Evolutionary conservation across 2,329 filamentous ascomycete genomes (phyloP).

Genomic region (Coniochaeta hoffmannii): DNA sequence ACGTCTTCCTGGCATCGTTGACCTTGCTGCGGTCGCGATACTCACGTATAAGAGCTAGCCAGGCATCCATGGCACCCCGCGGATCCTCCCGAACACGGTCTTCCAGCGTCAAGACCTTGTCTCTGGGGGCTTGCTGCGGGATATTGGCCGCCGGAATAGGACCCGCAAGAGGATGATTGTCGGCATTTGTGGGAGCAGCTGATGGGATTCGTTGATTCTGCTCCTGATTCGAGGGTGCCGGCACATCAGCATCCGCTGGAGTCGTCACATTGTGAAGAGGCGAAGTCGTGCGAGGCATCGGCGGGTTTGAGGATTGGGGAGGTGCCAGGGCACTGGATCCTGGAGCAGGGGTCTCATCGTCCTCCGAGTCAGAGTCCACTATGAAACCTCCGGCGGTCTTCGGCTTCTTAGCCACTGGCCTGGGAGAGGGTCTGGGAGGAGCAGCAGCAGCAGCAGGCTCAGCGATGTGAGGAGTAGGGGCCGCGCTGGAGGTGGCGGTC

Average conservation of each 20-base stretch:
- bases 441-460: slow-evolving; percentile 20
- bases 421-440: slow-evolving; percentile 23
- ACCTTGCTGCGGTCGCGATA: slow-evolving; percentile 74
- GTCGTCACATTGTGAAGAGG: slow-evolving; percentile 13
- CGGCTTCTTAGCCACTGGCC: slow-evolving; percentile 43
- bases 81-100: slow-evolving; percentile 89
- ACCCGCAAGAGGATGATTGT: slow-evolving; percentile 11
- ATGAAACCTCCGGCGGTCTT: slow-evolving; percentile 54
- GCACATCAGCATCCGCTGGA: slow-evolving; percentile 19
- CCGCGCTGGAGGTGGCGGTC: slow-evolving; percentile 35
- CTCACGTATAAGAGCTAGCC: slow-evolving; percentile 80
- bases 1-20: slow-evolving; percentile 72
- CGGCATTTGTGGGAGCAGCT: slow-evolving; percentile 18
- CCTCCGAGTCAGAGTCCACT: slow-evolving; percentile 53
- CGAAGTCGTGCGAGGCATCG: slow-evolving; percentile 8
- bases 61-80: slow-evolving; percentile 85
- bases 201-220: slow-evolving; percentile 11
- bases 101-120: slow-evolving; percentile 75
- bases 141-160: slow-evolving; percentile 10
- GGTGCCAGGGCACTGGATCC: slow-evolving; percentile 14
- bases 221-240: slow-evolving; percentile 21
- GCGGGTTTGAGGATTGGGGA: slow-evolving; percentile 7
- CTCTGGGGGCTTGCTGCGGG: slow-evolving; percentile 43
- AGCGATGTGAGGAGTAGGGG: slow-evolving; percentile 17
- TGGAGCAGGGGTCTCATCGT: slow-evolving; percentile 24